Evolutionary conservation across 2,329 filamentous ascomycete genomes (phyloP).

Genomic region (Chaetomium globosum): DNA sequence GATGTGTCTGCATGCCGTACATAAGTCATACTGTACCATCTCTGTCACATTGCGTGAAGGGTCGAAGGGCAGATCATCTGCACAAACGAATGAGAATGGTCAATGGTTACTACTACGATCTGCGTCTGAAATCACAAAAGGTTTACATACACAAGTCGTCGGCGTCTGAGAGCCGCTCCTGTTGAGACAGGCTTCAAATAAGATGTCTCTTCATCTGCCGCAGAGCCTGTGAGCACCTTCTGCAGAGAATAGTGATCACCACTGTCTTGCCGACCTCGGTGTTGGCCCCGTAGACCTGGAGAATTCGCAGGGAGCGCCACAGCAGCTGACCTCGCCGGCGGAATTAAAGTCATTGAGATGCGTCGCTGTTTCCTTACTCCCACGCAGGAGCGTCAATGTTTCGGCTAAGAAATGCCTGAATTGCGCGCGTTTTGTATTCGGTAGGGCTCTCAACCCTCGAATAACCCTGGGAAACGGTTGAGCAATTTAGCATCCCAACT

Average conservation of each 20-base stretch:
- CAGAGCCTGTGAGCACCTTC: constrained; percentile 56
- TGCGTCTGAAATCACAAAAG: too few relatives aligned
- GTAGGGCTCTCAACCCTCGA: not conserved
- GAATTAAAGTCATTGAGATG: constrained; percentile 39
- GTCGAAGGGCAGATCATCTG: constrained; percentile 2
- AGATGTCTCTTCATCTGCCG: constrained; percentile 52
- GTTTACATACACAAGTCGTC: constrained; percentile 63
- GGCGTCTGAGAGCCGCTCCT: constrained; percentile 66
- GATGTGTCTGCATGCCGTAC: constrained; percentile 49
- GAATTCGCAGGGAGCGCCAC: constrained; percentile 67
- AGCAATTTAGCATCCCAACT: not conserved
- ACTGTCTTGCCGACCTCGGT: constrained; percentile 86
- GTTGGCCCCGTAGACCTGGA: constrained; percentile 82
- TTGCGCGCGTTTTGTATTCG: not conserved
- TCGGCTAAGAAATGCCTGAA: not conserved
- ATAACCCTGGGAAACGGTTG: not conserved
- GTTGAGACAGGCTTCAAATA: constrained; percentile 86
- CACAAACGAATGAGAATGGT: not conserved
- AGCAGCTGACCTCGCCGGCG: constrained; percentile 60
- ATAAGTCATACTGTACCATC: constrained; percentile 25
- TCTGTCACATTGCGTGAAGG: not conserved
- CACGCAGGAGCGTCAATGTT: not conserved
- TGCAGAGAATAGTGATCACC: constrained; percentile 71
- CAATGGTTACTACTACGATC: not conserved
- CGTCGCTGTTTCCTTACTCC: not conserved